These are phyloP conservation scores for Clarireedia paspali DNA, from an alignment of 2,329 filamentous ascomycete genomes.

Conservation along the genomic window DNA sequence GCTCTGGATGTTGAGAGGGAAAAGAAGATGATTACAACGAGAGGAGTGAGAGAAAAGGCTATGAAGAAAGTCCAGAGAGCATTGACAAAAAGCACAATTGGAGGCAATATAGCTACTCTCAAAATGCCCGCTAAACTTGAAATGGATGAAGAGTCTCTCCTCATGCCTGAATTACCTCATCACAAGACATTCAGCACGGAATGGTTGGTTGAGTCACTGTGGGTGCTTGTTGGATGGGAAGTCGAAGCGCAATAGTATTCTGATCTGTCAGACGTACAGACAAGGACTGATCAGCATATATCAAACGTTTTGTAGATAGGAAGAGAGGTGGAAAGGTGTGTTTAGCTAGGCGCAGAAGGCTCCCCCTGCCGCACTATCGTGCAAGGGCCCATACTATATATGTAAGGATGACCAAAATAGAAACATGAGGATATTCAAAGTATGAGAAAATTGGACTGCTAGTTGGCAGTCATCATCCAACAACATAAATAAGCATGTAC, in stretches of 20 bases:
- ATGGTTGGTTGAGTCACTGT: conserved; percentile 14
- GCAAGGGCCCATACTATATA: too few species aligned
- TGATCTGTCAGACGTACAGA: too few species aligned
- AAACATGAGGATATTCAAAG: too few species aligned
- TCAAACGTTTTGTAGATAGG: too few species aligned
- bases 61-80: conserved; percentile 19
- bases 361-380: too few species aligned
- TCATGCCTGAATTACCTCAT: background rate
- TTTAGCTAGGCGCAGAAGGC: too few species aligned
- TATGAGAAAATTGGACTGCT: too few species aligned
- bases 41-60: background rate
- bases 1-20: background rate
- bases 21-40: background rate
- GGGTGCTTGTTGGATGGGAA: conserved; percentile 17
- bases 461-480: too few species aligned
- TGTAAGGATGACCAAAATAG: too few species aligned
- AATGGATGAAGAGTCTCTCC: background rate
- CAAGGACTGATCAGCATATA: too few species aligned
- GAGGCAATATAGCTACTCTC: conserved; percentile 16
- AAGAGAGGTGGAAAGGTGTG: too few species aligned
- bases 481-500: too few species aligned
- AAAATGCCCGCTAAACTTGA: conserved; percentile 10
- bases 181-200: conserved; percentile 6
- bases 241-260: background rate
- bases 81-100: conserved; percentile 19